These are phyloP conservation scores for Colletotrichum agaves DNA, from an alignment of 2,329 filamentous ascomycete genomes.

Conservation along the genomic window DNA sequence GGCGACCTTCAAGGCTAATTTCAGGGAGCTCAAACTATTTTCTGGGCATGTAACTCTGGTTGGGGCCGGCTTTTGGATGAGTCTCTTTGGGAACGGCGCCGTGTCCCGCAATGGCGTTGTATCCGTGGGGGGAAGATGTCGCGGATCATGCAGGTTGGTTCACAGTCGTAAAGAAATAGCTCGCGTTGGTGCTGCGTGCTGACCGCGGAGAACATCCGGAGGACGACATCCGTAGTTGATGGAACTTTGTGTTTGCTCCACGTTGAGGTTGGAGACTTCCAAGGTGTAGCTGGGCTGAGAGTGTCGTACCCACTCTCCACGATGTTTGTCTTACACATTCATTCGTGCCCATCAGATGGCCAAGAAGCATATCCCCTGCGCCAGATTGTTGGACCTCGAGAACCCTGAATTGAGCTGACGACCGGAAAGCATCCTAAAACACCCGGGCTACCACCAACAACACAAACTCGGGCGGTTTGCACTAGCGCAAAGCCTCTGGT, in stretches of 20 bases:
- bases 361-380: slow-evolving; percentile 30
- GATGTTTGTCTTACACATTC: slow-evolving; percentile 14
- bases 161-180: not conserved
- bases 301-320: slow-evolving; percentile 20
- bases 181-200: not conserved
- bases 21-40: no score
- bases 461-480: not conserved
- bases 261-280: not conserved
- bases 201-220: slow-evolving; percentile 15
- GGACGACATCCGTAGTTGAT: not conserved
- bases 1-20: no score
- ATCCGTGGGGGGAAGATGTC: not conserved
- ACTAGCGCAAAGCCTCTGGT: slow-evolving; percentile 16
- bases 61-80: not conserved
- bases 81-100: not conserved
- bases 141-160: slow-evolving; percentile 23
- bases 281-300: slow-evolving; percentile 1
- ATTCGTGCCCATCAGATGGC: not conserved
- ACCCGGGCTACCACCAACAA: slow-evolving; percentile 16
- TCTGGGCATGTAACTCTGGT: no score
- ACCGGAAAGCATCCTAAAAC: slow-evolving; percentile 16
- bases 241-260: slow-evolving; percentile 15
- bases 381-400: slow-evolving; percentile 24
- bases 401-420: slow-evolving; percentile 17
- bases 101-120: not conserved